A percentile compares a stretch with the other conserved stretches of the same genome.
Evolutionary conservation across 768 basidiomycete genomes (phyloP).

Genomic region (Collybia sp.): DNA sequence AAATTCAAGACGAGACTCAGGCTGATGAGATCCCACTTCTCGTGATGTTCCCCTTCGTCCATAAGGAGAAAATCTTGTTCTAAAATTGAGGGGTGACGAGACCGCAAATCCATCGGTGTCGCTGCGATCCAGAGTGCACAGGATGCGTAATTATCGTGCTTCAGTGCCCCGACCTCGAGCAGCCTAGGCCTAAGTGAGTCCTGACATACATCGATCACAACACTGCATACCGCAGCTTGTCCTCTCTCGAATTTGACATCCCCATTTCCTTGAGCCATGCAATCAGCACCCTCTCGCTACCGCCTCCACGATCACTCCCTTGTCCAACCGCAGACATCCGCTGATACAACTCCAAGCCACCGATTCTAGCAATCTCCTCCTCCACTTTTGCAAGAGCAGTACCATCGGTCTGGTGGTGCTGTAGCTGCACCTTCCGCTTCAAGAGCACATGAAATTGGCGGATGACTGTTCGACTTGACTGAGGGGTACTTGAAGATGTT

Average conservation of each 20-base stretch:
- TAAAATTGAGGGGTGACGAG: conserved; percentile 75
- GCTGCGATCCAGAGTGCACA: conserved; percentile 69
- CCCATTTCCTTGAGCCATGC: conserved; percentile 64
- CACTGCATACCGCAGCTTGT: conserved; percentile 25
- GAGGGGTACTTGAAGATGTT: conserved; percentile 43
- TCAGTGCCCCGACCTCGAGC: conserved; percentile 86
- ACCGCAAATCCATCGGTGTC: conserved; percentile 78
- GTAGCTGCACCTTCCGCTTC: conserved; percentile 45
- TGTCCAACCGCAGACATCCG: conserved; percentile 81
- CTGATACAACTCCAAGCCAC: conserved; percentile 80
- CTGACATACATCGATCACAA: neutral
- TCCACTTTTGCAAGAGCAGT: conserved; percentile 48
- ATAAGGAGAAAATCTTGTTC: conserved; percentile 84
- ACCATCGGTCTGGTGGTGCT: conserved; percentile 9
- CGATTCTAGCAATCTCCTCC: conserved; percentile 58
- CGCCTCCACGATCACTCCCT: conserved; percentile 77
- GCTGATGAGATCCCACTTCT: conserved; percentile 75
- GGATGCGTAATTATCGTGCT: conserved; percentile 72
- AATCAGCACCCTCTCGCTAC: conserved; percentile 78
- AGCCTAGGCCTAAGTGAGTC: conserved; percentile 40
- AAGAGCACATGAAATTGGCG: conserved; percentile 77
- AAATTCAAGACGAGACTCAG: conserved; percentile 91
- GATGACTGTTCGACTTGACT: conserved; percentile 68
- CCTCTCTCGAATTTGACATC: conserved; percentile 20
- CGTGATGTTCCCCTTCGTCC: conserved; percentile 41